phyloP scores from a whole-genome alignment of 2,329 filamentous ascomycete genomes.

The Neopestalotiopsis rosae region DNA sequence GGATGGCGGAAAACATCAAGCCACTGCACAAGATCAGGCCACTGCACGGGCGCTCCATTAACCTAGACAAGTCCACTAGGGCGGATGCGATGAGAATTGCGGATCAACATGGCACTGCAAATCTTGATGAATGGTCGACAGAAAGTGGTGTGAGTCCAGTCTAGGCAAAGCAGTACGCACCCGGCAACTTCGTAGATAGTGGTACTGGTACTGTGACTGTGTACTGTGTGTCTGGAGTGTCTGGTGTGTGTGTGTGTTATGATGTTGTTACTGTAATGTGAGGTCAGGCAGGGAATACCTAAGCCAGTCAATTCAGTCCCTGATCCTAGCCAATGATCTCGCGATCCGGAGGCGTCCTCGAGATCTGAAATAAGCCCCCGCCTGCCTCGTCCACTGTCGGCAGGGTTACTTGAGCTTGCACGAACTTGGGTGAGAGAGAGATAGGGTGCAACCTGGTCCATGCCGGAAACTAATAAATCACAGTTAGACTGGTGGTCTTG shows the following conservation, averaged over 20 bases:
- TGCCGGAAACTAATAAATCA: background rate
- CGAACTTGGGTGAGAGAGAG: background rate
- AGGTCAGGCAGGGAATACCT: background rate
- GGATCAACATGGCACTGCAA: background rate
- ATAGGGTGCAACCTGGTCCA: background rate
- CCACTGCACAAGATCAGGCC: background rate
- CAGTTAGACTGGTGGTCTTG: background rate
- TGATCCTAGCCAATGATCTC: background rate
- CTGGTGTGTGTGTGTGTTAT: no score
- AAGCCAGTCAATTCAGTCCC: background rate
- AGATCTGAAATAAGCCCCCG: background rate
- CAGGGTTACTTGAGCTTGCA: background rate
- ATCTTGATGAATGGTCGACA: background rate
- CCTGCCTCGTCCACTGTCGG: background rate
- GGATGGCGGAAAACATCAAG: background rate
- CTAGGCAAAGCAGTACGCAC: no score
- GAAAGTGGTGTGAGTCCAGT: background rate
- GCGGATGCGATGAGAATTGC: background rate
- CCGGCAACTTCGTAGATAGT: no score
- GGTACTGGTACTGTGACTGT: no score
- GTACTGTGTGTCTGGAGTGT: no score
- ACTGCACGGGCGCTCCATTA: background rate
- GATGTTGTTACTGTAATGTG: no score
- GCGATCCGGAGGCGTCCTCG: background rate
- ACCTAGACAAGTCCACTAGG: background rate